Conservation (phyloP, 2,329 filamentous ascomycete species). For the Diaporthe aspalathi region DNA sequence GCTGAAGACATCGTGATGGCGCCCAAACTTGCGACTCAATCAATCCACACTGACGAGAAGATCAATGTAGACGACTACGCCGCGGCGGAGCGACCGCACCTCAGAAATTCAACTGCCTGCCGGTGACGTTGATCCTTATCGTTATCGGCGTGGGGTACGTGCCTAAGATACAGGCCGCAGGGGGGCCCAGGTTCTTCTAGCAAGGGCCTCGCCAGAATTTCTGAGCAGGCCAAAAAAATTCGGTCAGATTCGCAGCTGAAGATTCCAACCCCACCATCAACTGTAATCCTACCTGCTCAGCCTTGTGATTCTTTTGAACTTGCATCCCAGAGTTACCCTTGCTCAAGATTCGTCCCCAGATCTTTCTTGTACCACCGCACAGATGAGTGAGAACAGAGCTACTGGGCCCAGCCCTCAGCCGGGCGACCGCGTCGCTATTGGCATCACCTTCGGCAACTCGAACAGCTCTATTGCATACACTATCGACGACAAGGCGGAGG, state of each 20-base stretch:
- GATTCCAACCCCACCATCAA: constrained; percentile 28
- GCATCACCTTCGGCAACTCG: constrained; percentile 97
- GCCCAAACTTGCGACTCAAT: neutral
- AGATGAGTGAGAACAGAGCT: constrained; percentile 61
- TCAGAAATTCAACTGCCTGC: constrained; percentile 34
- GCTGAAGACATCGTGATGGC: constrained; percentile 58
- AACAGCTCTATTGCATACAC: constrained; percentile 98
- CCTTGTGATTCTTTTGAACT: neutral
- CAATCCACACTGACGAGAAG: constrained; percentile 2
- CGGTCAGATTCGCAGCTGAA: constrained; percentile 33
- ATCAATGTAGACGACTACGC: neutral
- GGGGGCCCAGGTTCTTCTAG: constrained; percentile 18
- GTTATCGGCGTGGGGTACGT: constrained; percentile 19
- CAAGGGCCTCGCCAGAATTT: constrained; percentile 35
- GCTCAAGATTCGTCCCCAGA: neutral
- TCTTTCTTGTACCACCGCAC: neutral
- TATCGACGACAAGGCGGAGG: constrained; percentile 92
- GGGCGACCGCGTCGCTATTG: constrained; percentile 79
- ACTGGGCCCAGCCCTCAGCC: constrained; percentile 61
- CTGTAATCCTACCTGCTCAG: neutral
- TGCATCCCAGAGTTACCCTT: neutral
- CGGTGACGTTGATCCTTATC: constrained; percentile 23
- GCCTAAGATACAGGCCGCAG: constrained; percentile 17
- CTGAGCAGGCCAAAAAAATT: constrained; percentile 40
- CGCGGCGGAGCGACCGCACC: neutral